A percentile compares a stretch with the other conserved stretches of the same genome.
phyloP scores from a whole-genome alignment of 108 stramenopile species.

The Phaeodactylum tricornutum region DNA sequence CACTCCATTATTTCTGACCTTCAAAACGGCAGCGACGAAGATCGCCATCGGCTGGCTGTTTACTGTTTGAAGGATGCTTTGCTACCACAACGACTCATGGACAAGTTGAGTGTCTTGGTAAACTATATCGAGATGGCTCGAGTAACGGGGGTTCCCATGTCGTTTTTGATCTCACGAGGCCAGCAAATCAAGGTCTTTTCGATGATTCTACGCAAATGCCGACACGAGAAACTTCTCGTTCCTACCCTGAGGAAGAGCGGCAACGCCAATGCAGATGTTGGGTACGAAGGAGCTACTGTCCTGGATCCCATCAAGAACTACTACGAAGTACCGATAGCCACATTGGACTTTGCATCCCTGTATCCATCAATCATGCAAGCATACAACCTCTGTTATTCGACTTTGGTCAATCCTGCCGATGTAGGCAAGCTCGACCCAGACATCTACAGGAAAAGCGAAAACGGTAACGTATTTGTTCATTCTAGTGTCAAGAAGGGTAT shows the following conservation, averaged over 20 bases:
- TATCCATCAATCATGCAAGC: constrained; percentile 99
- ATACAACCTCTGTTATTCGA: constrained; percentile 98
- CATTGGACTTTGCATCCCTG: constrained; percentile 98
- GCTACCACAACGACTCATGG: constrained; percentile 93
- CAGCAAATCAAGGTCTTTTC: constrained; percentile 99
- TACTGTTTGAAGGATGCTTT: constrained; percentile 99
- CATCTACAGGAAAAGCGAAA: constrained; percentile 82
- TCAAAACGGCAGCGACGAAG: constrained; percentile 94
- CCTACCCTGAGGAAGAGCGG: constrained; percentile 86
- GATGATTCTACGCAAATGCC: constrained; percentile 96
- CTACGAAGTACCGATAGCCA: constrained; percentile 97
- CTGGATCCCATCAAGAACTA: constrained; percentile 96
- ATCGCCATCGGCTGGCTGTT: constrained; percentile 93
- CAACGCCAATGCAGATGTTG: constrained; percentile 43
- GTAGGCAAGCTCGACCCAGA: constrained; percentile 48
- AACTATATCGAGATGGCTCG: constrained; percentile 99
- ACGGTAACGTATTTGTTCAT: constrained; percentile 89
- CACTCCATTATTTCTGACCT: constrained; percentile 98
- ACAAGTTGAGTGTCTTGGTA: constrained; percentile 94
- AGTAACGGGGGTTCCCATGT: constrained; percentile 97
- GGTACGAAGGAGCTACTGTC: constrained; percentile 98
- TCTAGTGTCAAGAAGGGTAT: constrained; percentile 90
- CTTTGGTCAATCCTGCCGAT: constrained; percentile 75
- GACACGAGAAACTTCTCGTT: constrained; percentile 80
- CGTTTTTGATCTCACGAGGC: constrained; percentile 91